Evolutionary conservation across 2,329 filamentous ascomycete species (phyloP).

Genomic region (Didymella pinodella): DNA sequence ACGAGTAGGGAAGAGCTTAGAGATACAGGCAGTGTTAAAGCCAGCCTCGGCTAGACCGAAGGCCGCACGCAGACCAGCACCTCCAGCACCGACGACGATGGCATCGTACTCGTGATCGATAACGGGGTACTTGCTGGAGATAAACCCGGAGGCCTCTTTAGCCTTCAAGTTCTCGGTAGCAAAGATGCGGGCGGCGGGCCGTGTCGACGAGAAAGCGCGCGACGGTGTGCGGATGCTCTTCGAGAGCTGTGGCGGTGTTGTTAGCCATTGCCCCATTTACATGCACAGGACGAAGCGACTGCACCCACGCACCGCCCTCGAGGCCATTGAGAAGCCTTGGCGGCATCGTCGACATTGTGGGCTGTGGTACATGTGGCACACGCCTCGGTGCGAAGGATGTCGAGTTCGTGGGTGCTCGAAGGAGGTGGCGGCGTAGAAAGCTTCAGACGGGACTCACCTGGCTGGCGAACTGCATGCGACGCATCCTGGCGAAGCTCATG

Average conservation of each 20-base stretch:
- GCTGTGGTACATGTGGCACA: slow-evolving; percentile 36
- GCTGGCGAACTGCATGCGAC: slow-evolving; percentile 49
- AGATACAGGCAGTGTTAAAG: slow-evolving; percentile 88
- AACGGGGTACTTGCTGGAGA: slow-evolving; percentile 91
- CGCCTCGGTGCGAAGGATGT: slow-evolving; percentile 37
- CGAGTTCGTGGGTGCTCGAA: slow-evolving; percentile 26
- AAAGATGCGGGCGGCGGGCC: slow-evolving; percentile 83
- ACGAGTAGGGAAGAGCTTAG: slow-evolving; percentile 85
- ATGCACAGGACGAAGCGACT: not conserved
- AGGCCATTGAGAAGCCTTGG: slow-evolving; percentile 8
- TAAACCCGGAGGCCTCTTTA: slow-evolving; percentile 88
- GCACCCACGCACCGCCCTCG: slow-evolving; percentile 3
- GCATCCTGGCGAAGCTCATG: slow-evolving; percentile 53
- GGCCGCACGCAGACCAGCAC: slow-evolving; percentile 80
- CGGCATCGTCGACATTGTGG: slow-evolving; percentile 15
- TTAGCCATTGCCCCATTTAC: slow-evolving; percentile 41
- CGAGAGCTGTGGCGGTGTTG: slow-evolving; percentile 62
- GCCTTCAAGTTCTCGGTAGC: slow-evolving; percentile 85
- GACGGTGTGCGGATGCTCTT: slow-evolving; percentile 69
- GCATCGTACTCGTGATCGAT: slow-evolving; percentile 99
- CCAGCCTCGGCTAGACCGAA: slow-evolving; percentile 88
- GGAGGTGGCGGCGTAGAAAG: slow-evolving; percentile 23
- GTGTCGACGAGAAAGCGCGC: slow-evolving; percentile 87
- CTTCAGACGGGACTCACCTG: slow-evolving; percentile 43
- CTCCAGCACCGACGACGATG: slow-evolving; percentile 87